A percentile compares a stretch with the other conserved stretches of the same genome.
Evolutionary conservation across 2,329 filamentous ascomycete genomes (phyloP).

Genomic region (Aspergillus versicolor): DNA sequence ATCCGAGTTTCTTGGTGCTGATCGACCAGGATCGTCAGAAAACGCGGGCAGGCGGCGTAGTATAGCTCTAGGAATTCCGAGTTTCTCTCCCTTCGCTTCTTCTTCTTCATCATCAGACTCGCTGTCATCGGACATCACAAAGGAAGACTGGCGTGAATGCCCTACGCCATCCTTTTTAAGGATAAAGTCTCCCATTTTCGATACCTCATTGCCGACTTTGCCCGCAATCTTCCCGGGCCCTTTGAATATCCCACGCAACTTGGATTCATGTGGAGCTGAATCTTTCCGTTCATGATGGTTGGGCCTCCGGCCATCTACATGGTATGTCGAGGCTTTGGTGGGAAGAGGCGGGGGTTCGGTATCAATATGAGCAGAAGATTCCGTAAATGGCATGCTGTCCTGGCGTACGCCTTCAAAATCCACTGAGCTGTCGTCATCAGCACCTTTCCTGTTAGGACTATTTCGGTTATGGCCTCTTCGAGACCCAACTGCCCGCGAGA

Average conservation of each 20-base stretch:
- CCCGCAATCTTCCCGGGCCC: constrained; percentile 68
- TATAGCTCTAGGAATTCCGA: constrained; percentile 26
- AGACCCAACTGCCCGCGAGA: constrained; percentile 41
- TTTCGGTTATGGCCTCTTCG: constrained; percentile 40
- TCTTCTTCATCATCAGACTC: constrained; percentile 47
- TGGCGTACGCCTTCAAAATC: constrained; percentile 20
- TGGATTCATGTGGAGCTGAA: constrained; percentile 50
- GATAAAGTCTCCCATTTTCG: constrained; percentile 61
- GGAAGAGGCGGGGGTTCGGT: constrained; percentile 31
- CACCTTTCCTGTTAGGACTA: constrained; percentile 41
- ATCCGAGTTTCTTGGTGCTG: constrained; percentile 35
- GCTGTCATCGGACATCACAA: constrained; percentile 49
- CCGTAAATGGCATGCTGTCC: constrained; percentile 14
- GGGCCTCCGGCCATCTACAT: constrained; percentile 23
- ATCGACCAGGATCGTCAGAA: constrained; percentile 34
- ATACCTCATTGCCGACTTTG: constrained; percentile 65
- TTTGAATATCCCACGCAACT: constrained; percentile 74
- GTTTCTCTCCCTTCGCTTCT: constrained; percentile 32
- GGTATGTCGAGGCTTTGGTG: constrained; percentile 24
- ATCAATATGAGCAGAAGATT: constrained; percentile 16
- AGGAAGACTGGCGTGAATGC: constrained; percentile 44
- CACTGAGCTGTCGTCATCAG: constrained; percentile 19
- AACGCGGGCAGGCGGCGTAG: constrained; percentile 34
- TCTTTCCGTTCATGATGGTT: constrained; percentile 29
- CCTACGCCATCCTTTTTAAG: constrained; percentile 56